These are phyloP conservation scores for Obba rivulosa DNA, from an alignment of 768 basidiomycete species.

Conservation along the genomic window DNA sequence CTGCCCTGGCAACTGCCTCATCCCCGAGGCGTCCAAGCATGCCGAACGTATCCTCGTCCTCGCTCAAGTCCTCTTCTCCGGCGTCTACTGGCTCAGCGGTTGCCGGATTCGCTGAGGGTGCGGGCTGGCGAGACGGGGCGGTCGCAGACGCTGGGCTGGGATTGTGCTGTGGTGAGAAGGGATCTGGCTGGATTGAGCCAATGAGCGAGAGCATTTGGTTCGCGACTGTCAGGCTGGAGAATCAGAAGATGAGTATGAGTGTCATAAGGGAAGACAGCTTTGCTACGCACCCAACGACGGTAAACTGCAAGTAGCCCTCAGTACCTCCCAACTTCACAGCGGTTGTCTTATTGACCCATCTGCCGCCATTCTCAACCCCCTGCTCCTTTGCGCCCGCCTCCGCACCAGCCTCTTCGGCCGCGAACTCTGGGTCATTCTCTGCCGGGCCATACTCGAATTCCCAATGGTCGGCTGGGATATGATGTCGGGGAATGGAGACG, in stretches of 20 bases:
- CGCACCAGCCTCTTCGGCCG: conserved; percentile 21
- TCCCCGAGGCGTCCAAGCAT: conserved; percentile 27
- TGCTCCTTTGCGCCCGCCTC: conserved; percentile 14
- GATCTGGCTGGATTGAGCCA: conserved; percentile 75
- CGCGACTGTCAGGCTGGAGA: conserved; percentile 75
- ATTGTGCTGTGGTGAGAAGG: conserved; percentile 60
- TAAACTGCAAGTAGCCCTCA: conserved; percentile 70
- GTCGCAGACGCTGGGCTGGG: conserved; percentile 23
- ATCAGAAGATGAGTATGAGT: not conserved
- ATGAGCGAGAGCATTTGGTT: conserved; percentile 91
- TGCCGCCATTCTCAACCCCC: conserved; percentile 48
- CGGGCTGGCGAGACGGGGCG: conserved; percentile 1
- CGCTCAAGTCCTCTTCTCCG: conserved; percentile 19
- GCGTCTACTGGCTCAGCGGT: conserved; percentile 6
- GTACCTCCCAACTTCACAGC: conserved; percentile 64
- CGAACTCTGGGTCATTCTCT: conserved; percentile 73
- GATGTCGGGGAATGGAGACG: conserved; percentile 87
- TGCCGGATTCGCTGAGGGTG: conserved; percentile 12
- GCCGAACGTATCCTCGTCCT: conserved; percentile 27
- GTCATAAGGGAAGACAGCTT: not conserved
- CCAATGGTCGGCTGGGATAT: conserved; percentile 79
- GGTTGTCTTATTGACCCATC: conserved; percentile 75
- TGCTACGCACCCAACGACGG: conserved; percentile 74
- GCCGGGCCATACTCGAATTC: conserved; percentile 82
- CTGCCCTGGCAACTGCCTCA: conserved; percentile 19